Percentiles rank a stretch among this genome's conserved stretches.
These are phyloP conservation scores for Debaryomyces coudertii DNA, from an alignment of 1,139 yeast genomes.

Conservation along the genomic window DNA sequence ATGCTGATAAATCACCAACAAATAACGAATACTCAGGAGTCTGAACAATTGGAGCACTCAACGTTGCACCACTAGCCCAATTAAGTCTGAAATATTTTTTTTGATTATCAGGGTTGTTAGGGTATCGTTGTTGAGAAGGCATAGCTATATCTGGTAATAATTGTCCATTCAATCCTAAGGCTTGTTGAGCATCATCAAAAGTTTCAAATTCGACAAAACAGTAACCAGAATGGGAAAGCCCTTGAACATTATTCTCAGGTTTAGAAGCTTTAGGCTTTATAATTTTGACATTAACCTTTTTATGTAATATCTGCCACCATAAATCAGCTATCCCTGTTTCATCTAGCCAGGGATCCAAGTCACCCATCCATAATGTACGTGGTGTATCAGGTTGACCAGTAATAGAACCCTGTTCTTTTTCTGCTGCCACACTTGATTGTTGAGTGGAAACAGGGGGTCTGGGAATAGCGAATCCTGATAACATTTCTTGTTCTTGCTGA, in stretches of 20 bases:
- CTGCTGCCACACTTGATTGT: constrained; percentile 34
- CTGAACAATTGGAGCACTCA: constrained; percentile 53
- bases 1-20: constrained; percentile 79
- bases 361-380: constrained; percentile 78
- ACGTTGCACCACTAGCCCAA: constrained; percentile 74
- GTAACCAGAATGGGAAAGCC: constrained; percentile 64
- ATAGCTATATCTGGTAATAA: constrained; percentile 59
- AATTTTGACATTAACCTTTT: constrained; percentile 52
- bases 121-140: constrained; percentile 48
- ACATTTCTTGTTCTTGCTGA: constrained; percentile 49
- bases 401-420: constrained; percentile 14
- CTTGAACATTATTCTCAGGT: constrained; percentile 30
- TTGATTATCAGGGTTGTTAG: constrained; percentile 54
- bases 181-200: constrained; percentile 66
- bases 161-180: constrained; percentile 65
- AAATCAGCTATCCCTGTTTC: constrained; percentile 60
- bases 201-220: constrained; percentile 72
- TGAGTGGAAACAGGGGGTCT: constrained; percentile 47
- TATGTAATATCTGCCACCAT: constrained; percentile 55
- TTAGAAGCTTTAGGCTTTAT: constrained; percentile 49
- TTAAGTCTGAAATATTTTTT: constrained; percentile 66
- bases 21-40: constrained; percentile 64
- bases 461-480: constrained; percentile 44
- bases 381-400: constrained; percentile 36
- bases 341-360: constrained; percentile 73